Evolutionary conservation across 139 green algal species (phyloP).

Genomic region (Chlorella vulgaris): DNA sequence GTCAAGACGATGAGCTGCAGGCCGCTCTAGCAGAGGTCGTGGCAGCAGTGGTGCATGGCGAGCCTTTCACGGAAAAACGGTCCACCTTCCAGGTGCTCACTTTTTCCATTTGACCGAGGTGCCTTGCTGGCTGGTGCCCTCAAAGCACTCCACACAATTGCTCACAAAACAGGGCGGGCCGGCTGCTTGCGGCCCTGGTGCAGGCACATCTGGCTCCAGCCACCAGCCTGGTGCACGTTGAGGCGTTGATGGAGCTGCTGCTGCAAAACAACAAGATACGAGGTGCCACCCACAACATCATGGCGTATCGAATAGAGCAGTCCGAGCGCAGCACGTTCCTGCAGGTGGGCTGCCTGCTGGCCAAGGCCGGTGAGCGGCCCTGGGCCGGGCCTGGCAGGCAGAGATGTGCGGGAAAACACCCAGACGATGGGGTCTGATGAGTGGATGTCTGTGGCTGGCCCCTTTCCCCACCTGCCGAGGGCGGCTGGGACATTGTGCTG

Average conservation of each 20-base stretch:
- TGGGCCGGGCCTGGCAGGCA: no score
- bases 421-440: not conserved
- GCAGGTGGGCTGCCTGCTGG: not conserved
- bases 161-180: no score
- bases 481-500: no score
- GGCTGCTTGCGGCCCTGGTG: not conserved
- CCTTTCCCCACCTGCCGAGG: no score
- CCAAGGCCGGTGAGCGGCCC: no score
- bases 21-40: slow-evolving; percentile 16
- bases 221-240: slow-evolving; percentile 35
- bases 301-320: slow-evolving; percentile 76
- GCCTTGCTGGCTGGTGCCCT: no score
- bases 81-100: slow-evolving; percentile 72
- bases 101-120: not conserved
- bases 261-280: slow-evolving; percentile 79
- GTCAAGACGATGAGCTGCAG: not conserved
- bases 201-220: slow-evolving; percentile 57
- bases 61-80: slow-evolving; percentile 72
- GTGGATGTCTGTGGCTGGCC: not conserved
- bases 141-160: no score
- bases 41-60: slow-evolving; percentile 60
- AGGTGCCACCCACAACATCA: slow-evolving; percentile 89
- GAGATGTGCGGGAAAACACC: no score
- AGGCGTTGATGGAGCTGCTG: slow-evolving; percentile 71
- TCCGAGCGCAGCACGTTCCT: slow-evolving; percentile 43